phyloP scores from a whole-genome alignment of 352 stramenopile species.

The Pythium insidiosum region DNA sequence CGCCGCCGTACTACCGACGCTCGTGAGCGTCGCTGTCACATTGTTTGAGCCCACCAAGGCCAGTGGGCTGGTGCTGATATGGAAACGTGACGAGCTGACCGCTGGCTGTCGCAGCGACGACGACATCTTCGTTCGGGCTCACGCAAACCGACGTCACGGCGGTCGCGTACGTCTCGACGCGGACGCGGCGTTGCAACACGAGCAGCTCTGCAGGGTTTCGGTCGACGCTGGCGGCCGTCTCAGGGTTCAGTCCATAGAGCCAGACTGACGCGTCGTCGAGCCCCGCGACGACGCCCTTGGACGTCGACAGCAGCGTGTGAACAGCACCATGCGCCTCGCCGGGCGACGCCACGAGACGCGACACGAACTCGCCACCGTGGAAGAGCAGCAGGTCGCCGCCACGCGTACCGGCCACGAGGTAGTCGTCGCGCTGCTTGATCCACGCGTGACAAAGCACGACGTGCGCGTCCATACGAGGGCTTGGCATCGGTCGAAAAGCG shows the following conservation, averaged over 20 bases:
- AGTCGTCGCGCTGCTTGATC: slow-evolving; percentile 88
- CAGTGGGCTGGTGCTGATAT: slow-evolving; percentile 40
- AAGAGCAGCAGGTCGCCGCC: slow-evolving; percentile 86
- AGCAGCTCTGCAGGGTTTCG: slow-evolving; percentile 29
- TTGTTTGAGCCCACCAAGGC: slow-evolving; percentile 6
- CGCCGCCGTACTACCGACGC: slow-evolving; percentile 5
- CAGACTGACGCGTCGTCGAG: slow-evolving; percentile 58
- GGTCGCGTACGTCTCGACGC: slow-evolving; percentile 37
- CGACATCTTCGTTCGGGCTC: slow-evolving; percentile 65
- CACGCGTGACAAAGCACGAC: slow-evolving; percentile 83
- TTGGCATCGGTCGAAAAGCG: slow-evolving; percentile 78
- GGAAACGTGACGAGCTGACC: slow-evolving; percentile 66
- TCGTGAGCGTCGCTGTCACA: slow-evolving; percentile 11
- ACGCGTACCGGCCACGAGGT: slow-evolving; percentile 78
- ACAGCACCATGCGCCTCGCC: slow-evolving; percentile 41
- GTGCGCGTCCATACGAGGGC: slow-evolving; percentile 55
- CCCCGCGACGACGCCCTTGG: slow-evolving; percentile 75
- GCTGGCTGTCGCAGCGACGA: slow-evolving; percentile 57
- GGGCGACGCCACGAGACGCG: slow-evolving; percentile 42
- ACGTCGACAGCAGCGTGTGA: slow-evolving; percentile 48
- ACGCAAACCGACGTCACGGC: slow-evolving; percentile 48
- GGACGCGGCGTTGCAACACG: slow-evolving; percentile 48
- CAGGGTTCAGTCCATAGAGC: slow-evolving; percentile 55
- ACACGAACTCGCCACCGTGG: slow-evolving; percentile 60
- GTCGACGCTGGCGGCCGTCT: slow-evolving; percentile 18